Percentiles rank a stretch among this genome's conserved stretches.
phyloP scores from a whole-genome alignment of 495 filamentous ascomycete species.

The Annulohypoxylon bovei region DNA sequence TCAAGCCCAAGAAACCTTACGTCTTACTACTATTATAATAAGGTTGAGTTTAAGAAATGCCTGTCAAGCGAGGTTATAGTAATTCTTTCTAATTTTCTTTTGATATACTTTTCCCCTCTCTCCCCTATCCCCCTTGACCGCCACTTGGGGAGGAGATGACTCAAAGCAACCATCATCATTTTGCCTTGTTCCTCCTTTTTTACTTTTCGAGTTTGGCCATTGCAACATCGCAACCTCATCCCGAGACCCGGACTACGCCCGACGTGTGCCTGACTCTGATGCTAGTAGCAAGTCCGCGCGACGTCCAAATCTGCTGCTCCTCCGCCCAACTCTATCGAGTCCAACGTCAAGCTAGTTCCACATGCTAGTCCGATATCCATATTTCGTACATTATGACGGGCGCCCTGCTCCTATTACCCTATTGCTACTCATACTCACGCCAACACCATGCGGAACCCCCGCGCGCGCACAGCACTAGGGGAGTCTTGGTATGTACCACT shows the following conservation, averaged over 20 bases:
- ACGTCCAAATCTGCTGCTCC: background rate
- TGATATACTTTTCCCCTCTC: background rate
- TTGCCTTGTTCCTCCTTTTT: slow-evolving; percentile 12
- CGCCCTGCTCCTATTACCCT: background rate
- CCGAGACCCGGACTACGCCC: slow-evolving; percentile 28
- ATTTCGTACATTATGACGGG: slow-evolving; percentile 6
- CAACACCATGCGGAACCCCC: slow-evolving; percentile 1
- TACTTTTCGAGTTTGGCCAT: slow-evolving; percentile 7
- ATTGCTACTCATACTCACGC: background rate
- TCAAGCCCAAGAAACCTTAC: slow-evolving; percentile 10
- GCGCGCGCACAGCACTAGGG: background rate
- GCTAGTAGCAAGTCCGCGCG: slow-evolving; percentile 14
- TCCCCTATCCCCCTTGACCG: slow-evolving; percentile 23
- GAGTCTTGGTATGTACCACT: background rate
- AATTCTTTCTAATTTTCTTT: background rate
- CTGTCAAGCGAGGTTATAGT: slow-evolving; percentile 17
- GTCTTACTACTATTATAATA: slow-evolving; percentile 13
- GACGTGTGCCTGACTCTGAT: slow-evolving; percentile 38
- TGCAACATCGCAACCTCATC: slow-evolving; percentile 23
- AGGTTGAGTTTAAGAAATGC: background rate
- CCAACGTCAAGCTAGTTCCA: background rate
- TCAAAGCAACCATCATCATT: slow-evolving; percentile 31
- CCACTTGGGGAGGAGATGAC: slow-evolving; percentile 31
- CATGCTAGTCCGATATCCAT: background rate
- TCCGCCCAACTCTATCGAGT: slow-evolving; percentile 8